A percentile compares a stretch with the other conserved stretches of the same genome.
Evolutionary conservation across 2,329 filamentous ascomycete genomes (phyloP).

Genomic region (Trematosphaeria pertusa): DNA sequence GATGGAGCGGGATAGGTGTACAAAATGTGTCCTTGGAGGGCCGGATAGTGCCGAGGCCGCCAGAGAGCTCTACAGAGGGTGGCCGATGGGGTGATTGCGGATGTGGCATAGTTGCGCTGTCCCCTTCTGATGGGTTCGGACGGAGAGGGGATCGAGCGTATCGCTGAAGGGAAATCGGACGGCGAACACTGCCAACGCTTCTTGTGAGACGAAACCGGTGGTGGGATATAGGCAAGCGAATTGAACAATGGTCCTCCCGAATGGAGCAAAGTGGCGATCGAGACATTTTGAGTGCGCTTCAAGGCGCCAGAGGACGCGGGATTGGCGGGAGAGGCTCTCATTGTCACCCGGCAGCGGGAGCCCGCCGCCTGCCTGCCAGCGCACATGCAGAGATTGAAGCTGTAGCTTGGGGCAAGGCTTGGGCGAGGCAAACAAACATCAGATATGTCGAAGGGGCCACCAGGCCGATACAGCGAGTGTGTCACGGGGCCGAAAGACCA

Average conservation of each 20-base stretch:
- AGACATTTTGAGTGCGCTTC: constrained; percentile 41
- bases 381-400: constrained; percentile 35
- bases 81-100: constrained; percentile 34
- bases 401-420: constrained; percentile 13
- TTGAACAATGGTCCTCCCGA: constrained; percentile 26
- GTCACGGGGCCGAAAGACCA: constrained; percentile 19
- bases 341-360: constrained; percentile 39
- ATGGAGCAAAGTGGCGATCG: constrained; percentile 40
- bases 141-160: constrained; percentile 20
- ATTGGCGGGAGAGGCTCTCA: constrained; percentile 34
- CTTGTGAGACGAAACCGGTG: constrained; percentile 38
- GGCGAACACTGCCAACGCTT: constrained; percentile 35
- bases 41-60: constrained; percentile 21
- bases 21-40: constrained; percentile 24
- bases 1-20: constrained; percentile 24
- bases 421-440: constrained; percentile 37
- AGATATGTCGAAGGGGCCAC: constrained; percentile 17
- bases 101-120: constrained; percentile 42
- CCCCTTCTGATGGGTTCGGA: constrained; percentile 26
- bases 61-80: constrained; percentile 29
- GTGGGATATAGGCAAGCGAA: constrained; percentile 20
- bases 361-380: constrained; percentile 46
- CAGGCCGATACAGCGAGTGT: constrained; percentile 12
- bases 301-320: constrained; percentile 20
- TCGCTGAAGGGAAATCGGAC: constrained; percentile 20